phyloP scores from a whole-genome alignment of 2,329 filamentous ascomycete genomes.

The Exserohilum turcica region DNA sequence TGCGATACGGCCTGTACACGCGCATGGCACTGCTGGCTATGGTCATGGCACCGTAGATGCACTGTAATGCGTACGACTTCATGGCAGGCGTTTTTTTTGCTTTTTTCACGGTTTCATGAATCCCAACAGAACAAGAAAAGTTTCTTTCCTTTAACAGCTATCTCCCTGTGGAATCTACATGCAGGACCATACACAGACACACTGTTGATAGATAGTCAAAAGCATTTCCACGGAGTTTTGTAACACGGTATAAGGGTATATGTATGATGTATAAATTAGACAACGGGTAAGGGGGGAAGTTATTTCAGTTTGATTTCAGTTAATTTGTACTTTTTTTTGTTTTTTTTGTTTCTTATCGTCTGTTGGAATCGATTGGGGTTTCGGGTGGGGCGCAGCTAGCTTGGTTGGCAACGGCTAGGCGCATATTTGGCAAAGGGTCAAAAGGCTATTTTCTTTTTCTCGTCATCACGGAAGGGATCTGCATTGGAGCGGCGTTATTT shows the following conservation, averaged over 20 bases:
- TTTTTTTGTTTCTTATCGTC: neutral
- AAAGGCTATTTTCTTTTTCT: neutral
- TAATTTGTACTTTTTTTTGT: constrained; percentile 6
- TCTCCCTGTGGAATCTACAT: constrained; percentile 7
- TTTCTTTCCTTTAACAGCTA: constrained; percentile 1
- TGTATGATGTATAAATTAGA: constrained; percentile 28
- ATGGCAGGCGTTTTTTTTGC: constrained; percentile 7
- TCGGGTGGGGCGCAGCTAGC: constrained; percentile 2
- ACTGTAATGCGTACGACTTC: constrained; percentile 7
- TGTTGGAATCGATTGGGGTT: neutral
- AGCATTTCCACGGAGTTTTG: constrained; percentile 14
- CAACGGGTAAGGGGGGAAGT: constrained; percentile 19
- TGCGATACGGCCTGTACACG: constrained; percentile 96
- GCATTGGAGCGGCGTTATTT: constrained; percentile 13
- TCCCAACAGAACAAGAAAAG: constrained; percentile 14
- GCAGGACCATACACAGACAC: constrained; percentile 2
- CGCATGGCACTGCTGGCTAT: constrained; percentile 96
- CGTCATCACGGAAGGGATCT: constrained; percentile 6
- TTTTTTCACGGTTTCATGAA: constrained; percentile 13
- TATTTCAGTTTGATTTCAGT: constrained; percentile 16
- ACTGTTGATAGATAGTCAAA: constrained; percentile 15
- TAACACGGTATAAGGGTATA: constrained; percentile 4
- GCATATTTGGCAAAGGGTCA: neutral
- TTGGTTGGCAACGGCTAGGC: neutral
- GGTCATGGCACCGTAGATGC: constrained; percentile 69